Base-by-base conservation (phyloP, 495 filamentous ascomycete species). In the Penicillium paradoxum region DNA sequence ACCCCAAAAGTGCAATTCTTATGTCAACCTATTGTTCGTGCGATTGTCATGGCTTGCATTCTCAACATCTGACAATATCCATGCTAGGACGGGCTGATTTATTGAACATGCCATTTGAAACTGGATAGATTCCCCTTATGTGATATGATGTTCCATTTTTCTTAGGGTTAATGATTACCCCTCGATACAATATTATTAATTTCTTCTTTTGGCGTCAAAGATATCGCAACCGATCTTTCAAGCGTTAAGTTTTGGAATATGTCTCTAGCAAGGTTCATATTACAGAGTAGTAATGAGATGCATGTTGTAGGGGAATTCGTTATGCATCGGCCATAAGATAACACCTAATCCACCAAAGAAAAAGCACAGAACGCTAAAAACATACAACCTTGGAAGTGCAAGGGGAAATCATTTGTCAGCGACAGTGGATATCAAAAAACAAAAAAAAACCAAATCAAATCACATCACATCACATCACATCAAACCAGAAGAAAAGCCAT, bases 101-200 rank as follows among this genome's bases (percentile, higher is more conserved):
- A 19, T 39, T 39, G 22, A 18, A 18, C 10, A 39, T 14, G 27
- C 10, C n/a, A 38, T 38, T 13, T 43, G 25, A 18, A 42, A 17
- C 38, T 42, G 36, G 47, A 50, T 42, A 50, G 27, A 43, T 51
- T 24, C 49, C 49, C 29, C 49, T 51, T 24, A 51, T 34, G 49
- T 36, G 49, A 51, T 30, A 51, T 42, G 49, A 51, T 34, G 4
- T 22, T 13, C 36, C 18, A 0, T 1, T 24, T 50, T 30, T 49
- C 18, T 40, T 1, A 3, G 24, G 33, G 38, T 32, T 51, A 29
- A 41, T n/a, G 27, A 42, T 45, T 48, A 49, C 51, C 27, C 46
- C 24, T 38, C 15, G 38, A 1, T 11, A 38, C 34, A 50, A 42
- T 42, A 18, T 32, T 14, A 50, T 50, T 50, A 21, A 50, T 42